phyloP scores from a whole-genome alignment of 495 filamentous ascomycete genomes.

The Amphirosellinia nigrospora region DNA sequence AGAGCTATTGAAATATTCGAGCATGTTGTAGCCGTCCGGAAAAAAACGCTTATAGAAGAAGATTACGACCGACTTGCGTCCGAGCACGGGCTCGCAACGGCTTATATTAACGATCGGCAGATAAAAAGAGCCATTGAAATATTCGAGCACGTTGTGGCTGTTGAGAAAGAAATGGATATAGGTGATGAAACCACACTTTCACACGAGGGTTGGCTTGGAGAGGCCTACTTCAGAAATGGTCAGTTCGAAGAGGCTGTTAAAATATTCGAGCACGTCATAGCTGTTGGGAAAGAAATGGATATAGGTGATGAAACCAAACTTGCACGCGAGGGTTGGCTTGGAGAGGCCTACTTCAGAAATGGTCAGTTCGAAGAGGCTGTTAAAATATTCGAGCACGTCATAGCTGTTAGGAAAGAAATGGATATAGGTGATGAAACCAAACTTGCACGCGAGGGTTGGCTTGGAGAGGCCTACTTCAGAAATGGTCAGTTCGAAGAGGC shows the following conservation, averaged over 20 bases:
- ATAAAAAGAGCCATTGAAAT: constrained; percentile 40
- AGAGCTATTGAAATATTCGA: constrained; percentile 36
- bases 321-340: constrained; percentile 38
- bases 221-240: constrained; percentile 25
- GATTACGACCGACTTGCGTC: constrained; percentile 37
- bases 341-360: constrained; percentile 36
- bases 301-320: constrained; percentile 39
- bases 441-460: constrained; percentile 39
- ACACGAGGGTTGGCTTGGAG: constrained; percentile 44
- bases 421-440: constrained; percentile 38
- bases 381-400: constrained; percentile 38
- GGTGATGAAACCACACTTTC: constrained; percentile 38
- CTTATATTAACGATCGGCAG: constrained; percentile 25
- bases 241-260: constrained; percentile 37
- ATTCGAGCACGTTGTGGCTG: constrained; percentile 45
- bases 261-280: constrained; percentile 47
- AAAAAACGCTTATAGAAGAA: constrained; percentile 27
- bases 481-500: constrained; percentile 34
- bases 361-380: constrained; percentile 35
- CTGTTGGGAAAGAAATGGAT: constrained; percentile 29
- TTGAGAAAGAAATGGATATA: constrained; percentile 28
- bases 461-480: constrained; percentile 39
- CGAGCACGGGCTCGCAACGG: constrained; percentile 42
- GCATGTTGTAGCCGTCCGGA: constrained; percentile 34
- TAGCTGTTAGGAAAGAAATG: constrained; percentile 31